Evolutionary conservation across 2,329 filamentous ascomycete genomes (phyloP), one percentile per base, ranked within the genome.

Genomic region (Pestalotiopsis sp.): DNA sequence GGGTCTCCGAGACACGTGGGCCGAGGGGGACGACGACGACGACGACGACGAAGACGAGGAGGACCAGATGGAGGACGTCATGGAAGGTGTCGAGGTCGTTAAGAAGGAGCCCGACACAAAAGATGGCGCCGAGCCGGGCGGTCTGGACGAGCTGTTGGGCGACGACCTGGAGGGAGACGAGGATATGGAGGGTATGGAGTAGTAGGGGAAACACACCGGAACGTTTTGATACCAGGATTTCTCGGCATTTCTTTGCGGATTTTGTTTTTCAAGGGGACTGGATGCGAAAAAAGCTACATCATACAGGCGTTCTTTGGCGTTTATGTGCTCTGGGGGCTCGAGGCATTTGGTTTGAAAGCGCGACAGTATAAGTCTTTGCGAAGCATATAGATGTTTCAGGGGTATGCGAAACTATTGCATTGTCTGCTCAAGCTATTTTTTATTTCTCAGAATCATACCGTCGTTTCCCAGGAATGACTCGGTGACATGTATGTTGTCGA

Each of bases 1-100:
- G 90, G 88, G 88, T 0, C 75, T 92, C 68, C 84, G 84, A 73
- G 86, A 90, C 38, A 81, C 86, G 26, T 90, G 88, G 85, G 85
- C 84, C 44, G 77, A 80, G 2, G 80, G 78, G 1, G 81, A 75
- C 57, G 80, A 76, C 26, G 80, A 73, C 1, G 78, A 77, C n/a
- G 82, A 81, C 6, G 81, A 82, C 1, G 81, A 78, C 11, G 78
- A 76, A 5, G 26, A 61, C 58, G 77, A 78, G 4, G 81, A 81
- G 6, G 76, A 75, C 67, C 74, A 74, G 81, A 79, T 4, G 81
- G 82, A 17, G 83, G 84, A 86, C 69, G 84, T 81, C 13, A 86
- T 87, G 82, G 82, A 85, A 64, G 84, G 81, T 1, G 78, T 84
- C 6, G 82, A 83, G 3, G 78, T 79, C 13, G 77, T 76, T 4